Conservation (phyloP, 768 basidiomycete species). For the Lactarius vividus region DNA sequence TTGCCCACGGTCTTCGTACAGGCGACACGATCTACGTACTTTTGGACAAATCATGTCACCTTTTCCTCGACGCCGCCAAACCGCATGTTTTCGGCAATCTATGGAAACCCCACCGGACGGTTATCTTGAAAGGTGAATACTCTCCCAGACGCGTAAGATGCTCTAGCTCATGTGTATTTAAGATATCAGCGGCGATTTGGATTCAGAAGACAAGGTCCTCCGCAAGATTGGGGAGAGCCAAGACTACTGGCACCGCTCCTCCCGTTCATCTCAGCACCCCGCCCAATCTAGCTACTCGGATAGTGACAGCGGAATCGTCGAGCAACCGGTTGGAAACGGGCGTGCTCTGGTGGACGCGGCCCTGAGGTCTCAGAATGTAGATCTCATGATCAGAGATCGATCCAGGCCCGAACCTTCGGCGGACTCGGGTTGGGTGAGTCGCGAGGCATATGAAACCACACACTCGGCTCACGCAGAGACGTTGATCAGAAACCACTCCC, state of each 20-base stretch:
- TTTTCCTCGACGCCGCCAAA: not conserved
- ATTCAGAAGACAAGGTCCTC: not conserved
- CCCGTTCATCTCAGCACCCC: not conserved
- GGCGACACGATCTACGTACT: not conserved
- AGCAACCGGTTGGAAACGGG: not conserved
- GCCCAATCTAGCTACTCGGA: not conserved
- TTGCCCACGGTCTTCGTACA: not conserved
- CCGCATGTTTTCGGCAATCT: slow-evolving; percentile 4
- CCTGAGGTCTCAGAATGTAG: not conserved
- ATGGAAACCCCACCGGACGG: slow-evolving; percentile 6
- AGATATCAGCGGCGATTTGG: not conserved
- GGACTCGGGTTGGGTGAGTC: not conserved
- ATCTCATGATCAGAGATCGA: slow-evolving; percentile 1
- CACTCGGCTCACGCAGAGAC: not conserved
- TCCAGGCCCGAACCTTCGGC: not conserved
- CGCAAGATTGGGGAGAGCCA: not conserved
- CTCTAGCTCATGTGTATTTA: not conserved
- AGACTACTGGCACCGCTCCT: not conserved
- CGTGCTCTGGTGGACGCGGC: not conserved
- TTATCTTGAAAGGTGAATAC: slow-evolving; percentile 16
- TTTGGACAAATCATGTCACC: not conserved
- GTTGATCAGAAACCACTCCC: not conserved
- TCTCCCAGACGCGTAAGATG: no score
- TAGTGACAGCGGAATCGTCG: not conserved
- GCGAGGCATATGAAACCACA: not conserved